Evolutionary conservation across 306 rosid genomes (phyloP).

Genomic region (Fagus crenata): DNA sequence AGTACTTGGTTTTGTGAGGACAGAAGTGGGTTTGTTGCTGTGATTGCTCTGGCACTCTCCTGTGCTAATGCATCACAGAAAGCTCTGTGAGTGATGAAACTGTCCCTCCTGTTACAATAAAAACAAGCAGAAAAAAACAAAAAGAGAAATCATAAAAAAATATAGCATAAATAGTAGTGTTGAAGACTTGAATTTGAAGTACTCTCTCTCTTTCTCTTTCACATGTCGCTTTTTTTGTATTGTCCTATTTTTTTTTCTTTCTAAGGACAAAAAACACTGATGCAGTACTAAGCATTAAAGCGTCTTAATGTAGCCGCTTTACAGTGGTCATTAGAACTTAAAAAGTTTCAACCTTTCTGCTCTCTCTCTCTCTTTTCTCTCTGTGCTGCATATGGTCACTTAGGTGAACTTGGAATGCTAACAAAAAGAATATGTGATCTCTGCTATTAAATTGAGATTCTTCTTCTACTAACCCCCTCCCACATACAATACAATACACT

Average conservation of each 20-base stretch:
- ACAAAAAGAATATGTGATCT: neutral
- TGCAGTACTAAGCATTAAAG: constrained; percentile 22
- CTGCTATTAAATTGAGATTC: neutral
- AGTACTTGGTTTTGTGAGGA: constrained; percentile 35
- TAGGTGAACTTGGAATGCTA: neutral
- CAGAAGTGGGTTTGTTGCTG: constrained; percentile 37
- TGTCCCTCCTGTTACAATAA: constrained; percentile 66
- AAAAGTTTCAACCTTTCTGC: neutral
- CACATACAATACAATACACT: neutral
- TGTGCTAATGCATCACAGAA: constrained; percentile 84
- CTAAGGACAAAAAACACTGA: constrained; percentile 7
- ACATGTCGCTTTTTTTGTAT: constrained; percentile 16
- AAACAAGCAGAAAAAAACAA: constrained; percentile 34
- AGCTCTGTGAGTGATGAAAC: constrained; percentile 87
- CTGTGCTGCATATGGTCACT: neutral
- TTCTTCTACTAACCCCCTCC: neutral
- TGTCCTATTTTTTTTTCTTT: constrained; percentile 18
- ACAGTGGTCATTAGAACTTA: neutral
- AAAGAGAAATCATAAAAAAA: constrained; percentile 18
- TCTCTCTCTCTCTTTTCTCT: neutral
- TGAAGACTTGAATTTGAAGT: neutral
- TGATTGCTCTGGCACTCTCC: constrained; percentile 48
- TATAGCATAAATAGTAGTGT: neutral
- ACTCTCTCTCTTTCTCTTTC: constrained; percentile 7
- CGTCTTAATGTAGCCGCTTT: constrained; percentile 14